phyloP scores from a whole-genome alignment of 768 basidiomycete genomes.

The Daedaleopsis nitida region DNA sequence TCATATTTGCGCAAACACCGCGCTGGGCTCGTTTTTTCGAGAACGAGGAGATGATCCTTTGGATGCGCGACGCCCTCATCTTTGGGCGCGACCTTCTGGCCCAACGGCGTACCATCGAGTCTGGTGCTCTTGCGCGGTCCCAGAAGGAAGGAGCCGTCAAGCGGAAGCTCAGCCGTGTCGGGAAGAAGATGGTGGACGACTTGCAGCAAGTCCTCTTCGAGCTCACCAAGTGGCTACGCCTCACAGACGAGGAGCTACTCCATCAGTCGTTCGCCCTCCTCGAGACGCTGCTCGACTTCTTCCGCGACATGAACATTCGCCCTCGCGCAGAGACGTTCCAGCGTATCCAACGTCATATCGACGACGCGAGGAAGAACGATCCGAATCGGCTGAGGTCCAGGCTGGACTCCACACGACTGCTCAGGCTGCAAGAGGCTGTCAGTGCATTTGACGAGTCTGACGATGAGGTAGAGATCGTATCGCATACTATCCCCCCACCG shows the following conservation, averaged over 20 bases:
- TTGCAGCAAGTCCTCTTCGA: slow-evolving; percentile 81
- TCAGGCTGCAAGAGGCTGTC: slow-evolving; percentile 67
- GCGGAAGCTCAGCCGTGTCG: slow-evolving; percentile 55
- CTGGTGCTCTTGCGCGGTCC: slow-evolving; percentile 48
- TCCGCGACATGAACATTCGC: slow-evolving; percentile 59
- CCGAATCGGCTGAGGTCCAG: slow-evolving; percentile 51
- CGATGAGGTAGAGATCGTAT: slow-evolving; percentile 59
- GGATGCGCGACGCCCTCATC: slow-evolving; percentile 99
- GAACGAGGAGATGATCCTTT: slow-evolving; percentile 83
- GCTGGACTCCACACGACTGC: slow-evolving; percentile 58
- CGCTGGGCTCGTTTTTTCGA: slow-evolving; percentile 82
- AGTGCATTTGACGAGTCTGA: slow-evolving; percentile 63
- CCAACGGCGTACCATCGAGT: slow-evolving; percentile 79
- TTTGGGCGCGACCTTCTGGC: slow-evolving; percentile 86
- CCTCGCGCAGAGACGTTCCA: slow-evolving; percentile 59
- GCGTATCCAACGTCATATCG: slow-evolving; percentile 68
- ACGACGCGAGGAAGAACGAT: slow-evolving; percentile 56
- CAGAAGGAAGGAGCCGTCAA: slow-evolving; percentile 29
- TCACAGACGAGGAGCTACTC: slow-evolving; percentile 90
- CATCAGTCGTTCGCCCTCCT: slow-evolving; percentile 87
- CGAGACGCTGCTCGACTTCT: slow-evolving; percentile 75
- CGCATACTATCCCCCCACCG: slow-evolving; percentile 30
- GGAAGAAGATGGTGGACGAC: slow-evolving; percentile 73
- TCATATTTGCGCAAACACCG: slow-evolving; percentile 85
- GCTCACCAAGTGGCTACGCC: slow-evolving; percentile 83